Base-by-base conservation (phyloP, 1,284 basidiomycete species). In the Sanghuangporus baumii region DNA sequence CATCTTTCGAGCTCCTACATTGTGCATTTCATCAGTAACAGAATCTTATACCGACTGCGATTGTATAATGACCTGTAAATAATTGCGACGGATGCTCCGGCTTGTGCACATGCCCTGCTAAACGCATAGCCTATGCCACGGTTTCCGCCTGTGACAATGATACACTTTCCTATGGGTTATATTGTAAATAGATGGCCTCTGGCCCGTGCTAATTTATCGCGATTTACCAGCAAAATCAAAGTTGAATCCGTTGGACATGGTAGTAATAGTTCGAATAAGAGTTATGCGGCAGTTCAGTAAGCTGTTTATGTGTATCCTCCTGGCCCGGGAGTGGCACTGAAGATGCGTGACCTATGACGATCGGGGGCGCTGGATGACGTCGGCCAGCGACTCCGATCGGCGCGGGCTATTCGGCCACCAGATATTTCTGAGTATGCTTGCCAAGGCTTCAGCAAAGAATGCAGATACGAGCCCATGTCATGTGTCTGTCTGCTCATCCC, bases 61-160 rank as follows among this genome's bases (percentile, higher is more conserved):
- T 3, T 46, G 50, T 2, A 6, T 18, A 12, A 47, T 3, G 36
- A 73, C 72, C 74, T 74, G 69, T 78, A 80, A 38, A 81, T 76
- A n/a, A 81, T 76, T 16, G 76, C 80, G 4, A 81, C 77, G 37
- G 71, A 71, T 0, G 73, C 72, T 26, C 76, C 75, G 0, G 79
- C 76, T 54, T 74, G 67, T 8, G 79, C 79, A 60, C 80, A 73
- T 3, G 78, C 77, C 50, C 71, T 71, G 61, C 78, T 76, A 64
- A 77, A 76, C 8, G 75, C 80, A n/a, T 67, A 69, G 3, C 82
- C 82, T 57, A 83, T 81, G 47, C 81, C 81, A 23, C 74, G 71
- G 57, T 74, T 76, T 2, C 80, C 81, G 6, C 78, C 79, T 0
- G 78, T 78, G 34, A 76, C 72, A 3, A 77, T 68, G 50, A 71